These are phyloP conservation scores for Cladosporium sp. DNA, from an alignment of 2,329 filamentous ascomycete genomes.

Conservation along the genomic window DNA sequence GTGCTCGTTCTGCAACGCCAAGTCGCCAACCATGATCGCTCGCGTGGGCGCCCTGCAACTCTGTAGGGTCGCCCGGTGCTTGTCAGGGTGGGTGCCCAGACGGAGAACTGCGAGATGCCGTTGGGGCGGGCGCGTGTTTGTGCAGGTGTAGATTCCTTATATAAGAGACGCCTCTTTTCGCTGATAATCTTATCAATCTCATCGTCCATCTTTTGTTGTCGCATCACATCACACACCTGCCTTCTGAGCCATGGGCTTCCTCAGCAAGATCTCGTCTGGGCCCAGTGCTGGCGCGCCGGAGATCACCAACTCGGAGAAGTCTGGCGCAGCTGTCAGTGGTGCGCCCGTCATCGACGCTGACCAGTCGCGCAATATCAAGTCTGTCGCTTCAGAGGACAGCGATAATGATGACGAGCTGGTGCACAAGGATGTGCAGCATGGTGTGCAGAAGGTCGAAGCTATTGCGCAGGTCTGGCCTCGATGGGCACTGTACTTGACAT, in stretches of 20 bases:
- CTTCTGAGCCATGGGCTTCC: slow-evolving; percentile 3
- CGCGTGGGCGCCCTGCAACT: slow-evolving; percentile 1
- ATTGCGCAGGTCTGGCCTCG: slow-evolving; percentile 24
- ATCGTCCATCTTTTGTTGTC: background rate
- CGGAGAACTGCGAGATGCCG: slow-evolving; percentile 1
- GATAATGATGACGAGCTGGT: slow-evolving; percentile 23
- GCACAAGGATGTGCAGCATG: slow-evolving; percentile 23
- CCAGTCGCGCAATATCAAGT: slow-evolving; percentile 20
- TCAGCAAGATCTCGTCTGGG: slow-evolving; percentile 17
- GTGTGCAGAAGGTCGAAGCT: slow-evolving; percentile 24
- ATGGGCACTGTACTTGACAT: slow-evolving; percentile 21
- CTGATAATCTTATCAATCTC: slow-evolving; percentile 12
- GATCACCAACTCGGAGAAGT: slow-evolving; percentile 5
- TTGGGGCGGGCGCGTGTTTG: background rate
- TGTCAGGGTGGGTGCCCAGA: background rate
- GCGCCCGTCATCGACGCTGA: slow-evolving; percentile 13
- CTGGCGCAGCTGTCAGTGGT: background rate
- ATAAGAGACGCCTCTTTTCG: background rate
- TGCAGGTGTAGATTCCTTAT: background rate
- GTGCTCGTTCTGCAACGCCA: background rate
- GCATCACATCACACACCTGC: background rate
- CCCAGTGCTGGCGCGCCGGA: slow-evolving; percentile 18
- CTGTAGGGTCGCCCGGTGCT: background rate
- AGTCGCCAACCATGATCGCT: slow-evolving; percentile 2
- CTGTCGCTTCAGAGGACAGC: slow-evolving; percentile 19